phyloP scores from a whole-genome alignment of 2,329 filamentous ascomycete genomes.

The Didymella arachidicola region DNA sequence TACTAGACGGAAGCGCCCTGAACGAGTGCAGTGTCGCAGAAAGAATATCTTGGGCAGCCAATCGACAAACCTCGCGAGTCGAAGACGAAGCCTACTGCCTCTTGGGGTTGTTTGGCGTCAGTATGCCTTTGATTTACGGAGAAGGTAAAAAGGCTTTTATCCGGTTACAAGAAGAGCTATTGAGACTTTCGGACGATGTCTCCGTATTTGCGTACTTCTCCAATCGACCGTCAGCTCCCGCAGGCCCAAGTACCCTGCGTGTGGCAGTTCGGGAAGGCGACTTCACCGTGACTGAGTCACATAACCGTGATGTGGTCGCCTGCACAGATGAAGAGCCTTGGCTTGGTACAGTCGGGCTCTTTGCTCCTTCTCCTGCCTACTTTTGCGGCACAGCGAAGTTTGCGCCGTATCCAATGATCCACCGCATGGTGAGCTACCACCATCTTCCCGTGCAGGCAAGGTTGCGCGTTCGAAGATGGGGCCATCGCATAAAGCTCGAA shows the following conservation, averaged over 20 bases:
- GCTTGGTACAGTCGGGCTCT: no score
- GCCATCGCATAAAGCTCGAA: no score
- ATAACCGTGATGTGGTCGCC: no score
- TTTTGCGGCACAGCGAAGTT: no score
- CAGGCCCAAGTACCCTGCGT: not conserved
- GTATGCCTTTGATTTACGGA: not conserved
- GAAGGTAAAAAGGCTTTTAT: not conserved
- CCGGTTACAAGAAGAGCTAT: not conserved
- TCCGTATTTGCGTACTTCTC: conserved; percentile 2
- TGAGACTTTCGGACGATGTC: not conserved
- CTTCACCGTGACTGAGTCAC: no score
- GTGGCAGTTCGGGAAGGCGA: not conserved
- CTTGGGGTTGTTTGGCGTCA: not conserved
- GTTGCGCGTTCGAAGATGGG: no score
- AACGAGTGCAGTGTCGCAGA: not conserved
- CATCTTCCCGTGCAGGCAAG: no score
- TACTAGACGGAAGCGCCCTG: not conserved
- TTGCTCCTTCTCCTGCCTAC: no score
- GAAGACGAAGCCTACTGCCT: conserved; percentile 6
- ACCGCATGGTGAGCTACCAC: no score
- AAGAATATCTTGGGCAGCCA: conserved; percentile 2
- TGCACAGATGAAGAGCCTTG: no score
- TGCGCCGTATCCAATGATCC: no score
- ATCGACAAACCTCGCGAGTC: not conserved
- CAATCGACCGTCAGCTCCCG: not conserved